Percentiles rank a stretch among this genome's conserved stretches.
phyloP scores from a whole-genome alignment of 1,284 basidiomycete species.

The Cutaneotrichosporon mucoides region DNA sequence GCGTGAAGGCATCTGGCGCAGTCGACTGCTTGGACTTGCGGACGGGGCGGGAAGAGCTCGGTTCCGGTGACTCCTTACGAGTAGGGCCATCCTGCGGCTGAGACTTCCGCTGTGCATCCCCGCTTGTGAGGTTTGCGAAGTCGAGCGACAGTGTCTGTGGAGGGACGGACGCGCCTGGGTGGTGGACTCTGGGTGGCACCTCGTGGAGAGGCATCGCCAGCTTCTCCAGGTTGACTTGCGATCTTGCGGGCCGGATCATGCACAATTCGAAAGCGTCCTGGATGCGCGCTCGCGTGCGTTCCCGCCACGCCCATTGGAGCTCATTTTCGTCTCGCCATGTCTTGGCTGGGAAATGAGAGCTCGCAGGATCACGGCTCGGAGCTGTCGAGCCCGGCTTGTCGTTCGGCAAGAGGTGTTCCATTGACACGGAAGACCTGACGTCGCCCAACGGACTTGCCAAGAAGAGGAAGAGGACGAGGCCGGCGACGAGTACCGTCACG shows the following conservation, averaged over 20 bases:
- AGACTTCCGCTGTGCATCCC: no score
- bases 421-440: background rate
- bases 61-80: no score
- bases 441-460: constrained; percentile 13
- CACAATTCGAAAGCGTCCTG: constrained; percentile 77
- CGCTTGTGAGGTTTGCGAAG: background rate
- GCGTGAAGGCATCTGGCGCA: background rate
- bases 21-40: no score
- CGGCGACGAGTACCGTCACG: constrained; percentile 55
- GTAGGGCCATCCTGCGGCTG: no score
- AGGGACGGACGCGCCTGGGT: background rate
- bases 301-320: constrained; percentile 67
- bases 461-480: background rate
- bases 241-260: constrained; percentile 40
- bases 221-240: background rate
- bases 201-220: background rate
- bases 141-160: background rate
- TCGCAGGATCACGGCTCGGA: constrained; percentile 27
- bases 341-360: constrained; percentile 38
- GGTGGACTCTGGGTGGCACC: background rate
- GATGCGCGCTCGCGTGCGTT: constrained; percentile 63
- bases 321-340: constrained; percentile 44
- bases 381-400: background rate
- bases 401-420: background rate
- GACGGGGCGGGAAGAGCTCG: no score